A percentile compares a stretch with the other conserved stretches of the same genome.
phyloP scores from a whole-genome alignment of 169 alveolate genomes.

The Cryptosporidium felis region DNA sequence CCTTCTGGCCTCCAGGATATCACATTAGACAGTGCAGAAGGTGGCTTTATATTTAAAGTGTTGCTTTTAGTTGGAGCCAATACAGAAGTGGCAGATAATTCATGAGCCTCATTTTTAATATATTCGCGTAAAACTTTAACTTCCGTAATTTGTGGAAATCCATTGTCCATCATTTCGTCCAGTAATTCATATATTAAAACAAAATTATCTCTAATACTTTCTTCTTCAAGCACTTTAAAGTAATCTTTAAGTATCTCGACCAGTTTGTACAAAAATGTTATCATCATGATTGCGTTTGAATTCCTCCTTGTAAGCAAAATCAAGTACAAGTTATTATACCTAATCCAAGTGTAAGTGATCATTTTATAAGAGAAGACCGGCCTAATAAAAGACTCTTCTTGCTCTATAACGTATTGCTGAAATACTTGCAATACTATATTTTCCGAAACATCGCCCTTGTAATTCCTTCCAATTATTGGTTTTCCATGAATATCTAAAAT shows the following conservation, averaged over 20 bases:
- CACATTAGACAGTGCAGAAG: constrained; percentile 93
- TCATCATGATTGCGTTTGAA: constrained; percentile 85
- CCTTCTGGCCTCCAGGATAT: constrained; percentile 96
- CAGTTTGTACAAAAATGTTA: constrained; percentile 84
- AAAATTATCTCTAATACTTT: constrained; percentile 97
- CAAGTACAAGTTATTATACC: constrained; percentile 92
- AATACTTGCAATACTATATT: constrained; percentile 81
- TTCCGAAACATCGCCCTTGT: constrained; percentile 91
- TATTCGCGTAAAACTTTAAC: constrained; percentile 91
- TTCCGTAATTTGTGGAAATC: constrained; percentile 97
- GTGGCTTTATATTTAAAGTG: constrained; percentile 80
- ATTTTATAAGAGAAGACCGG: constrained; percentile 96
- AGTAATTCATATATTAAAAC: constrained; percentile 97
- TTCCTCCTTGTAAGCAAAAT: constrained; percentile 81
- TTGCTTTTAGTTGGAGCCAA: constrained; percentile 70
- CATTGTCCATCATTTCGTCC: constrained; percentile 99
- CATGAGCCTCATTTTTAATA: constrained; percentile 92
- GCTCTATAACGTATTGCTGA: constrained; percentile 91
- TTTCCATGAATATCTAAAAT: constrained; percentile 92
- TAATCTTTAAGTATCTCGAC: constrained; percentile 92
- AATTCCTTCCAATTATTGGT: constrained; percentile 88
- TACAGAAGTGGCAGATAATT: constrained; percentile 73
- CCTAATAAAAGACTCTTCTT: constrained; percentile 90
- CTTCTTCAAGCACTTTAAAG: constrained; percentile 97
- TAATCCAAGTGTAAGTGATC: constrained; percentile 95